These are phyloP conservation scores for Fistulinella staudtii DNA, from an alignment of 1,284 basidiomycete genomes.

Conservation along the genomic window DNA sequence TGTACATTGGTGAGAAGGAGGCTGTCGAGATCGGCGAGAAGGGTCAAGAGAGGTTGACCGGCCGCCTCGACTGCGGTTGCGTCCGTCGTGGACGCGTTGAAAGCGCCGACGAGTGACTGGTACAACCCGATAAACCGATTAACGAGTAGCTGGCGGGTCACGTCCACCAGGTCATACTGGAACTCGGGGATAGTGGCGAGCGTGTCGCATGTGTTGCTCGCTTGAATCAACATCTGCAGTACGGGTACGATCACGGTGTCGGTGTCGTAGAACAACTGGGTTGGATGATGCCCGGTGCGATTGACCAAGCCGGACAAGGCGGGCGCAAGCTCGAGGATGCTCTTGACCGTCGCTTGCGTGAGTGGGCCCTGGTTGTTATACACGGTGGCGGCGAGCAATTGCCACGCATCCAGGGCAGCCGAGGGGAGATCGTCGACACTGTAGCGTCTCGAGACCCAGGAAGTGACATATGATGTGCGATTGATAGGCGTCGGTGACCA, in stretches of 20 bases:
- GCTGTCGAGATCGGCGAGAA: constrained; percentile 37
- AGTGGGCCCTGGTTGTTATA: constrained; percentile 37
- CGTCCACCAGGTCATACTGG: constrained; percentile 41
- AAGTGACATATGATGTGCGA: constrained; percentile 30
- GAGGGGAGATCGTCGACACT: constrained; percentile 24
- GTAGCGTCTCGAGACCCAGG: constrained; percentile 40
- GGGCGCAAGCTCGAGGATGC: constrained; percentile 37
- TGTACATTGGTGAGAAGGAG: constrained; percentile 35
- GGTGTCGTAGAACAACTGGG: constrained; percentile 39
- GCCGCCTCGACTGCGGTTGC: constrained; percentile 21
- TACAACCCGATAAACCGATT: constrained; percentile 40
- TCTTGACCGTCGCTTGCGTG: constrained; percentile 40
- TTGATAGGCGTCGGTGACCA: constrained; percentile 37
- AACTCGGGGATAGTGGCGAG: constrained; percentile 36
- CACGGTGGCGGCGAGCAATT: constrained; percentile 36
- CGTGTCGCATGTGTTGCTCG: constrained; percentile 15
- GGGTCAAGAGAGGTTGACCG: constrained; percentile 27
- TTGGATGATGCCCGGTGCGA: constrained; percentile 34
- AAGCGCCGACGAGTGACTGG: constrained; percentile 30
- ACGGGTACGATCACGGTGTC: constrained; percentile 37
- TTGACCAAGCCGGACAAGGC: constrained; percentile 35
- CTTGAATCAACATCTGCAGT: constrained; percentile 34
- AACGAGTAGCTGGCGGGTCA: constrained; percentile 39
- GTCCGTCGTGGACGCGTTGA: constrained; percentile 22
- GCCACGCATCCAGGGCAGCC: constrained; percentile 36